Conservation (phyloP, 148 eudicot species). For the Vaccinium darrowii region DNA sequence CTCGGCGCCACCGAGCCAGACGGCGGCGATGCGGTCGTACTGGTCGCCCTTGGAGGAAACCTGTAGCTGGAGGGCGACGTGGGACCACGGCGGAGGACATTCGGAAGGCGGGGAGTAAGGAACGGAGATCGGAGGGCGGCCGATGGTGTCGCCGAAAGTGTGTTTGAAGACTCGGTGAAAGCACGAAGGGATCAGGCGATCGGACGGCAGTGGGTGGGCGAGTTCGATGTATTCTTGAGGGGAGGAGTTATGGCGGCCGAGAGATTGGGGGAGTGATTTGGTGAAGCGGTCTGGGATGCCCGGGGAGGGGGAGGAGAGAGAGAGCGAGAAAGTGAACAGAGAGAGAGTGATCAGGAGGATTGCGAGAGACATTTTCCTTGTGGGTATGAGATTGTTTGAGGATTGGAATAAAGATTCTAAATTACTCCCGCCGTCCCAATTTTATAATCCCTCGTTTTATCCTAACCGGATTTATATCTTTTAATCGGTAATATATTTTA, state of each 20-base stretch:
- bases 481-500: too few relatives aligned
- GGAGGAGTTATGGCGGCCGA: slow-evolving; percentile 3
- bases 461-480: too few relatives aligned
- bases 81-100: slow-evolving; percentile 53
- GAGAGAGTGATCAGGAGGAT: background rate
- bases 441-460: too few relatives aligned
- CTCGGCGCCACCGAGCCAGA: slow-evolving; percentile 74
- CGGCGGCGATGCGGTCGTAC: slow-evolving; percentile 71
- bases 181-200: slow-evolving; percentile 49
- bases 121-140: slow-evolving; percentile 56
- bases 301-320: slow-evolving; percentile 18
- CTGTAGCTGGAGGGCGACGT: slow-evolving; percentile 44
- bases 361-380: background rate
- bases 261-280: slow-evolving; percentile 27
- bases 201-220: slow-evolving; percentile 52
- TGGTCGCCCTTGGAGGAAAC: slow-evolving; percentile 50
- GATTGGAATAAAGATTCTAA: background rate
- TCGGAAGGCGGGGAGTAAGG: slow-evolving; percentile 49
- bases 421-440: too few relatives aligned
- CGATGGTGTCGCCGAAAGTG: slow-evolving; percentile 57
- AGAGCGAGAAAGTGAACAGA: slow-evolving; percentile 13
- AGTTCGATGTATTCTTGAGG: slow-evolving; percentile 41
- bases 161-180: slow-evolving; percentile 36
- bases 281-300: slow-evolving; percentile 18
- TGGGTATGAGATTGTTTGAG: too few relatives aligned